Base-by-base conservation (phyloP, 768 basidiomycete species). In the Galerina marginata region DNA sequence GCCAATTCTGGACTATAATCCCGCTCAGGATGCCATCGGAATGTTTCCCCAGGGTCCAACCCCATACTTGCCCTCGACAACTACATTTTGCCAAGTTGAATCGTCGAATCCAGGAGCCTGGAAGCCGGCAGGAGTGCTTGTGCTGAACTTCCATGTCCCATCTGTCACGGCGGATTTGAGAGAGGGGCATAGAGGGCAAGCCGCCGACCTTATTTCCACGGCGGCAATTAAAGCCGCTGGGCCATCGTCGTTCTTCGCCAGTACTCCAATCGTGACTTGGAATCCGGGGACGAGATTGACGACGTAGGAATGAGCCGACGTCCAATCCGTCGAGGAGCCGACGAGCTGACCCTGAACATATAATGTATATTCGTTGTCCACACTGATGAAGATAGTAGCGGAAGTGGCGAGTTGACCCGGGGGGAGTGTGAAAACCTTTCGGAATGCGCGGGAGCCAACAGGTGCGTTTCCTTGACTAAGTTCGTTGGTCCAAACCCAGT, bases 401-500 rank as follows among this genome's bases (percentile, higher is more conserved):
- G 54, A 55, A 9, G 54, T 56, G 1, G 59, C 46, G 33, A 20
- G 37, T 58, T 68, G 59, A 12, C 69, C 70, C 15, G 58, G 46
- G 12, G 72, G 70, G 12, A 70, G 58, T n/a, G 58, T 60, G 26
- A 72, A 59, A 1, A 61, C 71, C 40, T 68, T 72, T 36, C 70
- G 67, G 70, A 75, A 74, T 14, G 72, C 69, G 44, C 73, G 69
- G 9, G 64, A 43, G 2, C 74, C 72, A 2, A 65, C 47, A 2
- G 73, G 73, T 7, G 62, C 62, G 14, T 40, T 59, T n/a, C 67
- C 68, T 10, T 54, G 59, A 29, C 20, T 55, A 25, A 70, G 56
- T 39, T 74, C 73, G 56, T 67, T 70, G 29, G 74, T 74, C 74
- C 73, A 76, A 23, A 76, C 72, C 73, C 73, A 74, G 7, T 56